Conservation (phyloP, 2,329 filamentous ascomycete genomes). For the Elsinoe australis region DNA sequence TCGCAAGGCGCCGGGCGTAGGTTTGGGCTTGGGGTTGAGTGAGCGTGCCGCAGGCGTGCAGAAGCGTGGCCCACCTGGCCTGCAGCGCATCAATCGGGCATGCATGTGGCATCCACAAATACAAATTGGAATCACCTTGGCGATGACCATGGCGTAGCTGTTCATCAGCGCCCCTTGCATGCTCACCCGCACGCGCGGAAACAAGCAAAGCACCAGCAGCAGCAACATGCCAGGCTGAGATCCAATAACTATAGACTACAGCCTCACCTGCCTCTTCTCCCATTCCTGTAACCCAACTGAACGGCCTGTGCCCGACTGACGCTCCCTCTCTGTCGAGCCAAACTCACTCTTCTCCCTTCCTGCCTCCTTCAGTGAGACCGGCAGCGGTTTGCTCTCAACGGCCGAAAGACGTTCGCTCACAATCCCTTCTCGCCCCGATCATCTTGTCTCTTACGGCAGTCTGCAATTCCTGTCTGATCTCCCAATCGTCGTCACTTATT, state of each 20-base stretch:
- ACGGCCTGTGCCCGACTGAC: not conserved
- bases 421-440: conserved; percentile 11
- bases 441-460: conserved; percentile 10
- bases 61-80: conserved; percentile 1
- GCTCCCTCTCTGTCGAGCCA: not conserved
- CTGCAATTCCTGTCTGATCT: conserved; percentile 2
- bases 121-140: conserved; percentile 1
- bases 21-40: too few relatives aligned
- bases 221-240: not conserved
- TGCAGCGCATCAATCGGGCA: not conserved
- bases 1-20: not conserved
- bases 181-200: conserved; percentile 2
- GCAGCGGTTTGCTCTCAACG: conserved; percentile 6
- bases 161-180: conserved; percentile 12
- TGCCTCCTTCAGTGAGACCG: conserved; percentile 12
- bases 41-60: conserved; percentile 6
- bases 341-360: conserved; percentile 1
- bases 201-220: conserved; percentile 6
- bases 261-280: conserved; percentile 9
- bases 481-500: conserved; percentile 5
- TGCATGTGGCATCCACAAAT: conserved; percentile 9
- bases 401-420: conserved; percentile 3
- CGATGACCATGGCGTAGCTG: too few relatives aligned
- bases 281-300: not conserved
- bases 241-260: not conserved